Evolutionary conservation across 2,329 filamentous ascomycete genomes (phyloP).

Genomic region (Diaporthe sp.): DNA sequence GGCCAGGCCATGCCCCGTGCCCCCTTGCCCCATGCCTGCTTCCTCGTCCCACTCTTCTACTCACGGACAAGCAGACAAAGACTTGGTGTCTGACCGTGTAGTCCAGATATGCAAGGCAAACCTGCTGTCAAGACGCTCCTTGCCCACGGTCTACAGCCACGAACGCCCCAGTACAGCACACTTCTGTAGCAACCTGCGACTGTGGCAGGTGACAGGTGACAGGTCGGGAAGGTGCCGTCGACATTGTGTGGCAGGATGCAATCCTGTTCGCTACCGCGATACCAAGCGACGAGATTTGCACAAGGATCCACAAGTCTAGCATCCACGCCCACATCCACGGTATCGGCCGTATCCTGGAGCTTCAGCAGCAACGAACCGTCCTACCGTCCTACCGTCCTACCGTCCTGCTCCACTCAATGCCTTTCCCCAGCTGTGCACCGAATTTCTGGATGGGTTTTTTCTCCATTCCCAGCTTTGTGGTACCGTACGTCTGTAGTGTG

Average conservation of each 20-base stretch:
- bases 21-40: not conserved
- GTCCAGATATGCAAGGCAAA: not conserved
- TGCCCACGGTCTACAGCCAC: not conserved
- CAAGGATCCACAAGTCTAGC: not conserved
- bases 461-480: not conserved
- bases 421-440: conserved; percentile 14
- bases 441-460: not conserved
- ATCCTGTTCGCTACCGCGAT: not conserved
- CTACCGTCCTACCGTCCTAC: not conserved
- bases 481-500: not conserved
- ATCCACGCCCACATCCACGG: not conserved
- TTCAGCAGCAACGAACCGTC: not conserved
- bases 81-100: not conserved
- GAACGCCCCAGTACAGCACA: not conserved
- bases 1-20: not conserved
- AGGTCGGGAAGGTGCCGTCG: not conserved
- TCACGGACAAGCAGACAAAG: not conserved
- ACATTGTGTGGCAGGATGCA: not conserved
- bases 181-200: too few relatives aligned
- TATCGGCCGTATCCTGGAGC: conserved; percentile 1
- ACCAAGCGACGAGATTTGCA: not conserved
- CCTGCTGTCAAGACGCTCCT: not conserved
- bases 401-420: not conserved
- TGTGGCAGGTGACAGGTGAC: not conserved
- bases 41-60: not conserved